Evolutionary conservation across 1,284 basidiomycete genomes (phyloP).

Genomic region (Naganishia albida): DNA sequence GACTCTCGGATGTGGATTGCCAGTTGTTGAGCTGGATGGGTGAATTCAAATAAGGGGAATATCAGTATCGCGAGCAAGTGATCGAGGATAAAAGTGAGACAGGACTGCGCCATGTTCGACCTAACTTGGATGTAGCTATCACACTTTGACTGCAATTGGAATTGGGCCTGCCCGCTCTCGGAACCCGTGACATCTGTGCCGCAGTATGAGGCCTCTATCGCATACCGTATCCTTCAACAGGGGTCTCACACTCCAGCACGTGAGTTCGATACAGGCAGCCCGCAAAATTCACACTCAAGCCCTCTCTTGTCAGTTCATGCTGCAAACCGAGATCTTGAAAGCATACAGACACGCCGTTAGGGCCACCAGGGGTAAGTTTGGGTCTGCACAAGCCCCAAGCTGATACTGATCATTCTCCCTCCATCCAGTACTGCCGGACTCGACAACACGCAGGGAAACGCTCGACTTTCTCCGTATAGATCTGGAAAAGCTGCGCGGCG

Average conservation of each 20-base stretch:
- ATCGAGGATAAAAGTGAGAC: conserved; percentile 1
- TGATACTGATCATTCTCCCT: not conserved
- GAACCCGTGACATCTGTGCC: too few species aligned
- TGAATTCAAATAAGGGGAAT: too few species aligned
- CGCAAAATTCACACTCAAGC: not conserved
- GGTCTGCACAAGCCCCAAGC: not conserved
- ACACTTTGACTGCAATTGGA: too few species aligned
- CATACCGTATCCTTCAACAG: not conserved
- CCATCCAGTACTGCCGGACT: conserved; percentile 47
- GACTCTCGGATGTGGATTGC: too few species aligned
- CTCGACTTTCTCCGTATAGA: conserved; percentile 51
- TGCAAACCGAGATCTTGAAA: conserved; percentile 47
- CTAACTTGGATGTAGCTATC: too few species aligned
- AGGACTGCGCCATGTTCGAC: not conserved
- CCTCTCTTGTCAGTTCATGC: conserved; percentile 44
- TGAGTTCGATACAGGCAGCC: conserved; percentile 35
- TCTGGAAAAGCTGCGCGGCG: conserved; percentile 45
- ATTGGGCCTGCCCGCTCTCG: too few species aligned
- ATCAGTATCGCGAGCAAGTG: too few species aligned
- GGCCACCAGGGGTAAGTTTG: conserved; percentile 49
- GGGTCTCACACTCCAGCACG: conserved; percentile 45
- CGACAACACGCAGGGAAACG: conserved; percentile 48
- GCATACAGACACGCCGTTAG: conserved; percentile 51
- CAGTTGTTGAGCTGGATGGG: not conserved
- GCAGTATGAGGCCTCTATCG: not conserved